These are phyloP conservation scores for Rubia yunnanensis DNA, from an alignment of 257 asterid genomes.

Conservation along the genomic window DNA sequence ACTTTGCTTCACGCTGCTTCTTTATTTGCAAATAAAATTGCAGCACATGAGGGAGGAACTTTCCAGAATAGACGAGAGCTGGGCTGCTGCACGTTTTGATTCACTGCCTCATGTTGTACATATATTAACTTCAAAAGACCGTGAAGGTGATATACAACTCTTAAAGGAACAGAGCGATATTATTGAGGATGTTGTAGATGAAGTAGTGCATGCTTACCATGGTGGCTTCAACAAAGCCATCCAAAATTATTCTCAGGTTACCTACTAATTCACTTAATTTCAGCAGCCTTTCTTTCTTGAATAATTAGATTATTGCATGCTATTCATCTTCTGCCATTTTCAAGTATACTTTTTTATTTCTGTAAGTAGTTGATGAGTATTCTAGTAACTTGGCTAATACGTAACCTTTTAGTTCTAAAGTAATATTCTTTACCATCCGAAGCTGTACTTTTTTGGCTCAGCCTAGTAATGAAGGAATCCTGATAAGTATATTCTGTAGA, in stretches of 20 bases:
- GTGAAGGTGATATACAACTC: slow-evolving; percentile 76
- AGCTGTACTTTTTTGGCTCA: neutral
- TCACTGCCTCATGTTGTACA: slow-evolving; percentile 97
- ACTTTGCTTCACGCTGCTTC: neutral
- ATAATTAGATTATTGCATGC: neutral
- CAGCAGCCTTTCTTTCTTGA: neutral
- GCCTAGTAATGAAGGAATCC: slow-evolving; percentile 1
- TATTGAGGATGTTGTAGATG: slow-evolving; percentile 93
- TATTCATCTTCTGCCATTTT: neutral
- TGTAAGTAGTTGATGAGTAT: neutral
- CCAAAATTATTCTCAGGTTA: slow-evolving; percentile 98
- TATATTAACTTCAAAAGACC: slow-evolving; percentile 91
- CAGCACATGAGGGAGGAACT: slow-evolving; percentile 87
- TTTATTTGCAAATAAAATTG: slow-evolving; percentile 23
- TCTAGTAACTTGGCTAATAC: neutral
- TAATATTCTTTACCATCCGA: neutral
- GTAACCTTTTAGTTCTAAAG: neutral
- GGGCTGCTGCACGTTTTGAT: slow-evolving; percentile 97
- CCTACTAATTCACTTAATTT: slow-evolving; percentile 14
- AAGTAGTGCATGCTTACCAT: slow-evolving; percentile 98
- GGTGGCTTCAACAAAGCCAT: slow-evolving; percentile 98
- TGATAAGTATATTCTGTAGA: neutral
- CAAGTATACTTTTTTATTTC: neutral
- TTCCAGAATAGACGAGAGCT: slow-evolving; percentile 81
- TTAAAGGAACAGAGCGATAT: slow-evolving; percentile 96